Evolutionary conservation across 1,284 basidiomycete species (phyloP).

Genomic region (Cystobasidiaceae sp.): DNA sequence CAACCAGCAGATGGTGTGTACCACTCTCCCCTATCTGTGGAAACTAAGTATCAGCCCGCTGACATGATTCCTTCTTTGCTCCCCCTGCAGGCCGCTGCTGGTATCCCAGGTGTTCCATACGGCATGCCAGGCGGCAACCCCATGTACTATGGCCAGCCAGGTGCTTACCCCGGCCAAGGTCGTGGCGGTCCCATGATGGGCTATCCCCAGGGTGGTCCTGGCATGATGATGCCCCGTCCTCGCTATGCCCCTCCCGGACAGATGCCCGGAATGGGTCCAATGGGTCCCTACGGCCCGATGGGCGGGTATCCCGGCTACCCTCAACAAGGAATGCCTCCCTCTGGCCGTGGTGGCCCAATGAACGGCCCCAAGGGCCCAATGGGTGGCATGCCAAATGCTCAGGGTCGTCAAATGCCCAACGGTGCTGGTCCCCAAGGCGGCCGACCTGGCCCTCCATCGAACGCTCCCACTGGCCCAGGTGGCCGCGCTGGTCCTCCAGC

Average conservation of each 20-base stretch:
- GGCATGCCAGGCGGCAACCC: constrained; percentile 34
- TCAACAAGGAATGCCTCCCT: constrained; percentile 48
- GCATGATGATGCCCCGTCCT: constrained; percentile 59
- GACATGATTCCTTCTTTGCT: too few relatives aligned
- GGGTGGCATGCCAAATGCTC: constrained; percentile 33
- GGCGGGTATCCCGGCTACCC: constrained; percentile 50
- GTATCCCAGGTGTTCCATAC: constrained; percentile 41
- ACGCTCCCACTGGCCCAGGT: constrained; percentile 42
- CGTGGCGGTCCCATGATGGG: constrained; percentile 30
- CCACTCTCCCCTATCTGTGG: too few relatives aligned
- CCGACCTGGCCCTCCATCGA: constrained; percentile 30
- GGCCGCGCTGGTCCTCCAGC: constrained; percentile 49
- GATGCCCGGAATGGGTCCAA: constrained; percentile 63
- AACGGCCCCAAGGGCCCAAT: constrained; percentile 37
- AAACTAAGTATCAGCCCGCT: too few relatives aligned
- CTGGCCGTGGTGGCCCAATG: constrained; percentile 42
- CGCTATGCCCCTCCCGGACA: constrained; percentile 72
- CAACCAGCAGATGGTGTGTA: constrained; percentile 67
- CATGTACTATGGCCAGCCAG: constrained; percentile 40
- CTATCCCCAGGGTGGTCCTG: constrained; percentile 28
- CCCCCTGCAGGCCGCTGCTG: constrained; percentile 42
- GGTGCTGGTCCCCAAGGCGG: constrained; percentile 37
- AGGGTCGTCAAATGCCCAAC: constrained; percentile 43
- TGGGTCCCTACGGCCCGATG: constrained; percentile 55
- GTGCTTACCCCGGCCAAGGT: constrained; percentile 56